Evolutionary conservation across 371 early-diverging fungal species (phyloP).

Genomic region (Saksenaea oblongispora): DNA sequence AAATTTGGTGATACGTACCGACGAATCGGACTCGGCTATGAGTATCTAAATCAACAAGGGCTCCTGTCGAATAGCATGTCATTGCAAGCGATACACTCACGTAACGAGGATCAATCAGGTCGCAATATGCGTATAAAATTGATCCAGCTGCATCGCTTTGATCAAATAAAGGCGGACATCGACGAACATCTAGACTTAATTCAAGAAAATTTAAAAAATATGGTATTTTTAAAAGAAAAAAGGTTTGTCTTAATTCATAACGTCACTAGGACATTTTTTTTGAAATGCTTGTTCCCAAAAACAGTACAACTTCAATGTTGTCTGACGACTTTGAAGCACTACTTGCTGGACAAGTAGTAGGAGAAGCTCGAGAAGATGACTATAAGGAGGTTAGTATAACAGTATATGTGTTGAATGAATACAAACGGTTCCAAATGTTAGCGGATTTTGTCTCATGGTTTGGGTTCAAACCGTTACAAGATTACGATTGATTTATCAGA

Average conservation of each 20-base stretch:
- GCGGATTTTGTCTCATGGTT: constrained; percentile 48
- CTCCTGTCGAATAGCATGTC: constrained; percentile 9
- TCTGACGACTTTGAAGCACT: constrained; percentile 36
- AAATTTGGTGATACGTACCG: constrained; percentile 58
- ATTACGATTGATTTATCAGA: constrained; percentile 59
- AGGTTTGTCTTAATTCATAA: background rate
- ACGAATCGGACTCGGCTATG: constrained; percentile 54
- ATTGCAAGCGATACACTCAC: constrained; percentile 23
- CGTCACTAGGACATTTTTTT: constrained; percentile 47
- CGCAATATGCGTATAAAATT: constrained; percentile 15
- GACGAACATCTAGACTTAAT: constrained; percentile 47
- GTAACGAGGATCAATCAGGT: constrained; percentile 17
- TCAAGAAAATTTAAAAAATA: constrained; percentile 51
- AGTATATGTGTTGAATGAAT: background rate
- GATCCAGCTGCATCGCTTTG: constrained; percentile 48
- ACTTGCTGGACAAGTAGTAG: constrained; percentile 24
- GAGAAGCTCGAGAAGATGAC: background rate
- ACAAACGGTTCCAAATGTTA: constrained; percentile 8
- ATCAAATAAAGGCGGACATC: constrained; percentile 39
- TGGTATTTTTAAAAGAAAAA: constrained; percentile 30
- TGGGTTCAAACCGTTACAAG: constrained; percentile 66
- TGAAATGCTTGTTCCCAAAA: constrained; percentile 59
- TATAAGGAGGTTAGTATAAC: constrained; percentile 28
- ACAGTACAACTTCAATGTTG: constrained; percentile 9
- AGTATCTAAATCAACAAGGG: constrained; percentile 48